Percentiles rank a stretch among this genome's conserved stretches.
These are phyloP conservation scores for Athelia psychrophila DNA, from an alignment of 1,284 basidiomycete genomes.

Conservation along the genomic window DNA sequence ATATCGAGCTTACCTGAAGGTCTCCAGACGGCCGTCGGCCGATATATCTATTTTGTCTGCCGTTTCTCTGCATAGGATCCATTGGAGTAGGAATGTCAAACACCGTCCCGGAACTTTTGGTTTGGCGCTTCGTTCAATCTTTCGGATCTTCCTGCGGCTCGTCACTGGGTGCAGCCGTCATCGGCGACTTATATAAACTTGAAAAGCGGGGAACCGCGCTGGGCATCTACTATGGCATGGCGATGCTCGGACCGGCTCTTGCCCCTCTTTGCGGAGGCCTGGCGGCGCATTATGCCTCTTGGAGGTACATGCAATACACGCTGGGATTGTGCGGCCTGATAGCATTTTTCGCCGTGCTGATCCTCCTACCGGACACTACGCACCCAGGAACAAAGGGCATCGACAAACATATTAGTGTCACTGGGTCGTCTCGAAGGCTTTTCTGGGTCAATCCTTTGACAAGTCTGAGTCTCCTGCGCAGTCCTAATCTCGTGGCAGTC, in stretches of 20 bases:
- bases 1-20: not conserved
- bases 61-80: slow-evolving; percentile 57
- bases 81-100: slow-evolving; percentile 54
- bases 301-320: slow-evolving; percentile 63
- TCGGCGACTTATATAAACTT: slow-evolving; percentile 63
- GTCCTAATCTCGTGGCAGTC: slow-evolving; percentile 53
- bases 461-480: slow-evolving; percentile 49
- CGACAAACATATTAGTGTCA: slow-evolving; percentile 24
- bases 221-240: slow-evolving; percentile 58
- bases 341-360: slow-evolving; percentile 41
- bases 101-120: slow-evolving; percentile 49
- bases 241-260: slow-evolving; percentile 40
- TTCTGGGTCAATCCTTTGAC: slow-evolving; percentile 61
- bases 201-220: slow-evolving; percentile 61
- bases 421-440: not conserved
- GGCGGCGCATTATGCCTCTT: slow-evolving; percentile 56
- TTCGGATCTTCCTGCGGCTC: slow-evolving; percentile 55
- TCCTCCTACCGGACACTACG: slow-evolving; percentile 71
- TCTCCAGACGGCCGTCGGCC: not conserved
- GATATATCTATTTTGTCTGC: slow-evolving; percentile 50
- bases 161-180: slow-evolving; percentile 57
- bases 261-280: slow-evolving; percentile 34
- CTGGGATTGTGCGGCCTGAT: slow-evolving; percentile 44
- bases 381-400: slow-evolving; percentile 47
- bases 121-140: slow-evolving; percentile 63